phyloP scores from a whole-genome alignment of 148 eudicot genomes.

The Silene latifolia region DNA sequence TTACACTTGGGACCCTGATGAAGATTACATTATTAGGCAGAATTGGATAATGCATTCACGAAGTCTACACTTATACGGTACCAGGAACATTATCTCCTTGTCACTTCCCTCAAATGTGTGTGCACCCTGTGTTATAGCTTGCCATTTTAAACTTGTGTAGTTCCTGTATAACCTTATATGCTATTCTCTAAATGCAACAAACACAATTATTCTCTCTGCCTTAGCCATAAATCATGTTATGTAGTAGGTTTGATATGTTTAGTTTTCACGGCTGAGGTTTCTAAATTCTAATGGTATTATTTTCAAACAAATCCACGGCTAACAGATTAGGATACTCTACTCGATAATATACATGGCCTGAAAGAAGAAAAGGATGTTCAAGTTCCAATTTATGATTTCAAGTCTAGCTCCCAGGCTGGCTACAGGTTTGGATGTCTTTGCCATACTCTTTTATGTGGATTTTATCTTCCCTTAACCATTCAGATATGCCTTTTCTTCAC shows the following conservation, averaged over 20 bases:
- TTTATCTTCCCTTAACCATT: background rate
- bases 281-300: constrained; percentile 22
- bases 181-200: background rate
- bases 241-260: background rate
- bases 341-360: constrained; percentile 68
- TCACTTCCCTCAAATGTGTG: no score
- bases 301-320: constrained; percentile 79
- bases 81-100: no score
- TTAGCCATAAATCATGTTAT: background rate
- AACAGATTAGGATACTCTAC: constrained; percentile 94
- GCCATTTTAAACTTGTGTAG: background rate
- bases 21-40: no score
- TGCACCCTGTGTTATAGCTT: background rate
- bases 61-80: no score
- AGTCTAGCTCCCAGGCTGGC: constrained; percentile 82
- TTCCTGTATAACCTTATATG: background rate
- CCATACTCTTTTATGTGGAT: background rate
- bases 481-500: background rate
- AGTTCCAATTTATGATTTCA: constrained; percentile 92
- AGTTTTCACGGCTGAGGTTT: constrained; percentile 6
- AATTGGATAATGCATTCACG: no score
- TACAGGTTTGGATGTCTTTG: constrained; percentile 51
- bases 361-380: constrained; percentile 75
- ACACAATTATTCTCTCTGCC: background rate
- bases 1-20: no score